These are phyloP conservation scores for Suillus decipiens DNA, from an alignment of 768 basidiomycete species.

Conservation along the genomic window DNA sequence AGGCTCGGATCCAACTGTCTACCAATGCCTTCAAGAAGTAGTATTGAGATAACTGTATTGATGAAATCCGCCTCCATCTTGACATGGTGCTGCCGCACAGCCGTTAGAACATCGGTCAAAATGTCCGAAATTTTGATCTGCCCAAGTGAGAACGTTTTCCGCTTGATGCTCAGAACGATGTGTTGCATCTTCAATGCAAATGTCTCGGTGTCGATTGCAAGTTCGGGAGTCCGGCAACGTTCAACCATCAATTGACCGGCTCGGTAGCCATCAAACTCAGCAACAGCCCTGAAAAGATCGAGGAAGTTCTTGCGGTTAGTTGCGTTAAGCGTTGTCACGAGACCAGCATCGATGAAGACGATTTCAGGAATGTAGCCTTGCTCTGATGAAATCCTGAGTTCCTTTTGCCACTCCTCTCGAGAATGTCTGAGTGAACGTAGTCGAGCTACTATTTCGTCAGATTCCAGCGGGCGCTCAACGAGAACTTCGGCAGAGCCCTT, in stretches of 20 bases:
- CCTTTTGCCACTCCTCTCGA: slow-evolving; percentile 68
- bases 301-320: slow-evolving; percentile 91
- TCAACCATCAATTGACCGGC: slow-evolving; percentile 96
- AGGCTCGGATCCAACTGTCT: slow-evolving; percentile 88
- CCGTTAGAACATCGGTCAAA: slow-evolving; percentile 81
- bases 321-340: slow-evolving; percentile 84
- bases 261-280: slow-evolving; percentile 96
- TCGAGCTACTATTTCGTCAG: slow-evolving; percentile 65
- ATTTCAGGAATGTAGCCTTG: slow-evolving; percentile 91
- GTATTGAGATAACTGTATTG: slow-evolving; percentile 94
- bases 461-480: slow-evolving; percentile 41
- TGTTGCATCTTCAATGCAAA: slow-evolving; percentile 99
- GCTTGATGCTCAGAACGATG: slow-evolving; percentile 88
- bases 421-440: slow-evolving; percentile 61
- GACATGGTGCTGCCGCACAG: slow-evolving; percentile 90
- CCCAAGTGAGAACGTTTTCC: slow-evolving; percentile 96
- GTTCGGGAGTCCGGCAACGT: slow-evolving; percentile 87
- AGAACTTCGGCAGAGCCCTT: slow-evolving; percentile 23
- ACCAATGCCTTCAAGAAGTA: slow-evolving; percentile 95
- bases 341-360: slow-evolving; percentile 94
- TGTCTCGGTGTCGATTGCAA: slow-evolving; percentile 89
- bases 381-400: slow-evolving; percentile 59
- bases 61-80: slow-evolving; percentile 99
- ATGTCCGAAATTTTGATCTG: slow-evolving; percentile 96
- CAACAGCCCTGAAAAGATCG: slow-evolving; percentile 94